A percentile compares a stretch with the other conserved stretches of the same genome.
These are phyloP conservation scores for Phytophthora hybrid DNA, from an alignment of 352 stramenopile species.

Conservation along the genomic window DNA sequence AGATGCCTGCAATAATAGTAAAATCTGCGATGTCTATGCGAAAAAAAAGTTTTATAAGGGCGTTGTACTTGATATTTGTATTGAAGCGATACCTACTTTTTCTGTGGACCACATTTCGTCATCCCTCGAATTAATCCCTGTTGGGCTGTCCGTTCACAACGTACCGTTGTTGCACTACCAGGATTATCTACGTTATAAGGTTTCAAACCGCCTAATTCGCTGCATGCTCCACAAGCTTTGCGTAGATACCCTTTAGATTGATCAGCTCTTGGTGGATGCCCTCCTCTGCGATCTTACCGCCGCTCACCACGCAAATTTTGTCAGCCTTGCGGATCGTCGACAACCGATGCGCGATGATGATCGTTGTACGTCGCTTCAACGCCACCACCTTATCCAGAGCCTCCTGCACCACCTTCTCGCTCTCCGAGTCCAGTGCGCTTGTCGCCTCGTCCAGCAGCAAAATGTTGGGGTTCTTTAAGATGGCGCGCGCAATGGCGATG, in stretches of 20 bases:
- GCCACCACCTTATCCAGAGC: slow-evolving; percentile 74
- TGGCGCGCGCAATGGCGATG: slow-evolving; percentile 93
- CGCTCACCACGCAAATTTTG: slow-evolving; percentile 94
- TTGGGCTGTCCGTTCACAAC: too few relatives aligned
- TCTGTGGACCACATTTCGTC: too few relatives aligned
- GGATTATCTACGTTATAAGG: too few relatives aligned
- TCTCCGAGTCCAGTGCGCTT: slow-evolving; percentile 84
- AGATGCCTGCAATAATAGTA: too few relatives aligned
- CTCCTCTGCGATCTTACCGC: slow-evolving; percentile 91
- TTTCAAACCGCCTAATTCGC: too few relatives aligned
- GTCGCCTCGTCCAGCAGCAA: slow-evolving; percentile 95
- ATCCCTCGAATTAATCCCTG: too few relatives aligned
- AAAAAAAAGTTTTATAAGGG: too few relatives aligned
- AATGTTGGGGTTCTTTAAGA: slow-evolving; percentile 47
- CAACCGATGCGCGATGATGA: slow-evolving; percentile 95
- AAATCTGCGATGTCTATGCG: too few relatives aligned
- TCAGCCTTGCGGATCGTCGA: slow-evolving; percentile 95
- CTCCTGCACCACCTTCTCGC: slow-evolving; percentile 85
- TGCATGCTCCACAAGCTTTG: too few relatives aligned
- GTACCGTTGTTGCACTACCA: too few relatives aligned
- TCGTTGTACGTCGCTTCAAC: slow-evolving; percentile 77
- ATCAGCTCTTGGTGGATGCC: slow-evolving; percentile 94
- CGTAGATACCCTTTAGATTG: slow-evolving; percentile 12
- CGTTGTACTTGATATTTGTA: too few relatives aligned
- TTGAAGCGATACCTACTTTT: too few relatives aligned